Conservation (phyloP, 129 eudicot genomes). For the Dittrichia graveolens region DNA sequence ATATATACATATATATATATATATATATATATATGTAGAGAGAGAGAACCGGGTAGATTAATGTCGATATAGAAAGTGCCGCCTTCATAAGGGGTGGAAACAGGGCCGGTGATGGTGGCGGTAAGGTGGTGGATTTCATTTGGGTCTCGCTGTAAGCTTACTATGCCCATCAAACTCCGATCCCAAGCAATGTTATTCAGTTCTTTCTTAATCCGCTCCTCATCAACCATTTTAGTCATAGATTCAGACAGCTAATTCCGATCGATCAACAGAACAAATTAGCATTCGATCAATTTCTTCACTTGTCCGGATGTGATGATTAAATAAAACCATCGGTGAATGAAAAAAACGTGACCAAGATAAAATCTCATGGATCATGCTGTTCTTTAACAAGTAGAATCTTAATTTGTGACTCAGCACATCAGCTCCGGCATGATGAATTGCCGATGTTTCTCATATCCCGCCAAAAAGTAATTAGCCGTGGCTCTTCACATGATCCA, state of each 20-base stretch:
- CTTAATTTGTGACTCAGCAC: background rate
- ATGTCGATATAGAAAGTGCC: conserved; percentile 75
- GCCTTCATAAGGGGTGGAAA: conserved; percentile 74
- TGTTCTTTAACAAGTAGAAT: background rate
- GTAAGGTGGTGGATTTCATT: conserved; percentile 49
- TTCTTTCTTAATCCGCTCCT: conserved; percentile 20
- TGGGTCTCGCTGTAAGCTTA: conserved; percentile 21
- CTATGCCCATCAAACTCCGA: background rate
- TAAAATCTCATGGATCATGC: conserved; percentile 18
- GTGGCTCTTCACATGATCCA: background rate
- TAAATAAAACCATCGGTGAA: background rate
- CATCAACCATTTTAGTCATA: conserved; percentile 11
- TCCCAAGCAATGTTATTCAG: background rate
- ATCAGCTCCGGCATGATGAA: background rate
- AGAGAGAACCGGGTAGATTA: conserved; percentile 53
- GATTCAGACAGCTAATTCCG: background rate
- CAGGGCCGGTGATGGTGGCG: conserved; percentile 67
- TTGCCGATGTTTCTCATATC: background rate
- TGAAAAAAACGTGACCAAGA: conserved; percentile 1
- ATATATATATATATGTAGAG: background rate
- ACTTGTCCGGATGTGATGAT: background rate
- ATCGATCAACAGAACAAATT: background rate
- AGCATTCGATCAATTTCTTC: background rate
- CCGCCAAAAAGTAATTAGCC: conserved; percentile 16
- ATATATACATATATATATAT: background rate